Conservation (phyloP, 805 yeast genomes). For the Ogataea siamensis region DNA sequence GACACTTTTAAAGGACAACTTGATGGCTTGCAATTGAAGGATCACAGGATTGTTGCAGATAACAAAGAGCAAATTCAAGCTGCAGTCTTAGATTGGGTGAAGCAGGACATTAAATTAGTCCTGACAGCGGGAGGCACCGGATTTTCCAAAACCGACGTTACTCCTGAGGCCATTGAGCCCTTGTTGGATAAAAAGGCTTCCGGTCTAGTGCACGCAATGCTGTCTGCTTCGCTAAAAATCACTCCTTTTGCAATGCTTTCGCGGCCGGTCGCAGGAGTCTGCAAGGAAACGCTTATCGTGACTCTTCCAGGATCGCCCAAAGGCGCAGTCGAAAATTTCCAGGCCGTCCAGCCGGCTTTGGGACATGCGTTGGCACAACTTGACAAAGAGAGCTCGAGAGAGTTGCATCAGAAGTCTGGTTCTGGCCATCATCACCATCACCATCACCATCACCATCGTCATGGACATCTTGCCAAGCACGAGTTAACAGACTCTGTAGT, state of each 20-base stretch:
- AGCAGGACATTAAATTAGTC: slow-evolving; percentile 30
- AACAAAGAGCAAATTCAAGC: slow-evolving; percentile 32
- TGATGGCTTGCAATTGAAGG: slow-evolving; percentile 9
- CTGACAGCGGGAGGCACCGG: slow-evolving; percentile 58
- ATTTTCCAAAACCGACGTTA: slow-evolving; percentile 42
- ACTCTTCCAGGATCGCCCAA: slow-evolving; percentile 55
- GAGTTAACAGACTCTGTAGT: slow-evolving; percentile 39
- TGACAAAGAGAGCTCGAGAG: slow-evolving; percentile 37
- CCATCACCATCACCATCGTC: slow-evolving; percentile 17
- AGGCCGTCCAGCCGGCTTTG: slow-evolving; percentile 37
- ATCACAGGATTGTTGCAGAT: slow-evolving; percentile 38
- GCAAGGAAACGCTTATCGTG: slow-evolving; percentile 37
- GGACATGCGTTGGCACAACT: slow-evolving; percentile 45
- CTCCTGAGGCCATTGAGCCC: slow-evolving; percentile 50
- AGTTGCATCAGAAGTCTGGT: slow-evolving; percentile 32
- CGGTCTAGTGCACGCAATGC: slow-evolving; percentile 49
- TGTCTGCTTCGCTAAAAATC: slow-evolving; percentile 39
- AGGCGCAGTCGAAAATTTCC: slow-evolving; percentile 45
- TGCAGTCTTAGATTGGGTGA: slow-evolving; percentile 29
- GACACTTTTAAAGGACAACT: slow-evolving; percentile 26
- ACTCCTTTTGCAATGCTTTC: slow-evolving; percentile 50
- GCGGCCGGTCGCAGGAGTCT: slow-evolving; percentile 50
- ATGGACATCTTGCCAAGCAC: slow-evolving; percentile 36
- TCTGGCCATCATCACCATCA: slow-evolving; percentile 20
- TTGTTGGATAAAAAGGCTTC: slow-evolving; percentile 45